Conservation (phyloP, 1,284 basidiomycete species). For the Puccinia brachypodii region DNA sequence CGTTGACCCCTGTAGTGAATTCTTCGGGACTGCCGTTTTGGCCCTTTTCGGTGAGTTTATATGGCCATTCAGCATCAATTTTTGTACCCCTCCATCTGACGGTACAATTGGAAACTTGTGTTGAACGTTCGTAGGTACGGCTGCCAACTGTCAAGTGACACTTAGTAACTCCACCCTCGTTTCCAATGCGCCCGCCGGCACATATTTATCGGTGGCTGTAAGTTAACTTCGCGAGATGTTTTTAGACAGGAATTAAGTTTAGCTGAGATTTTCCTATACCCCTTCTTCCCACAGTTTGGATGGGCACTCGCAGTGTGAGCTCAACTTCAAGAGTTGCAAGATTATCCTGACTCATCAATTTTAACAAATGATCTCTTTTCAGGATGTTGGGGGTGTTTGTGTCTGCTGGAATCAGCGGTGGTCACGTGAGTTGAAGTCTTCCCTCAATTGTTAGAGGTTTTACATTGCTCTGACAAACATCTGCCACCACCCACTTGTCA, state of each 20-base stretch:
- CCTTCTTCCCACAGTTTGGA: slow-evolving; percentile 24
- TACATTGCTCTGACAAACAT: neutral
- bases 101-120: neutral
- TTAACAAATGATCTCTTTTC: neutral
- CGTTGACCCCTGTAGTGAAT: slow-evolving; percentile 14
- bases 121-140: slow-evolving; percentile 24
- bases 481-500: neutral
- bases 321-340: no score
- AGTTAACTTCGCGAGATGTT: neutral
- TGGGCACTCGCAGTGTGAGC: slow-evolving; percentile 46
- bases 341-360: no score
- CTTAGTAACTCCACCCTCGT: slow-evolving; percentile 30
- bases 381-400: slow-evolving; percentile 41
- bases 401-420: slow-evolving; percentile 44
- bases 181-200: slow-evolving; percentile 22
- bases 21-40: slow-evolving; percentile 43
- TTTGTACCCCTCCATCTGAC: no score
- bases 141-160: slow-evolving; percentile 45
- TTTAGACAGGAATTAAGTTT: neutral
- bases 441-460: no score
- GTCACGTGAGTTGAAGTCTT: slow-evolving; percentile 24
- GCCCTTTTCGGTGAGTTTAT: slow-evolving; percentile 33
- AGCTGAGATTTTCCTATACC: neutral
- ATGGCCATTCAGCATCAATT: neutral
- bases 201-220: slow-evolving; percentile 27